phyloP scores from a whole-genome alignment of 208 protist species.

The Crithidia sp. region DNA sequence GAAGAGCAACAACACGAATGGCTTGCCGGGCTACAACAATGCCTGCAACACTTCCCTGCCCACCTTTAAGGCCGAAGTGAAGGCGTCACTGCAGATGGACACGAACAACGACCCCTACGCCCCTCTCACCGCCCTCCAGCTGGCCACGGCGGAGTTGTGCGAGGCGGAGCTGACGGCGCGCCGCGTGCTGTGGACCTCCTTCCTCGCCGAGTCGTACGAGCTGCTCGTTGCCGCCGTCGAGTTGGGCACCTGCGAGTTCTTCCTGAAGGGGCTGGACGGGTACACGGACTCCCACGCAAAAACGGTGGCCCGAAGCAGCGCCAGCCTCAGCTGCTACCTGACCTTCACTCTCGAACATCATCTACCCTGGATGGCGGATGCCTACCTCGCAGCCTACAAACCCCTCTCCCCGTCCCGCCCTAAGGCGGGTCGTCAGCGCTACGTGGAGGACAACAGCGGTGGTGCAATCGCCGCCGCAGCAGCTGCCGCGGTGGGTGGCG shows the following conservation, averaged over 20 bases:
- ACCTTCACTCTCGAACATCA: slow-evolving; percentile 2
- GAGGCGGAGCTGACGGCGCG: slow-evolving; percentile 4
- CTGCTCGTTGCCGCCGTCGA: not conserved
- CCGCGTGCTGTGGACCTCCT: slow-evolving; percentile 11
- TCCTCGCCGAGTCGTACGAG: slow-evolving; percentile 11
- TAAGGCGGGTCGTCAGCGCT: not conserved
- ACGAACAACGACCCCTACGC: not conserved
- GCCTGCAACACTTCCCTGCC: not conserved
- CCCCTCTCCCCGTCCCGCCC: not conserved
- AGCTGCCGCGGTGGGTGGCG: no score
- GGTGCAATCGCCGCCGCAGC: not conserved
- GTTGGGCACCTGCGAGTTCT: not conserved
- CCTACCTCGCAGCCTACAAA: slow-evolving; percentile 10
- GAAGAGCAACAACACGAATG: not conserved
- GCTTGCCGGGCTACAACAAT: not conserved
- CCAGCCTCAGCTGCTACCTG: not conserved
- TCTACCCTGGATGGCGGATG: slow-evolving; percentile 13
- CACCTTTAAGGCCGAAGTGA: slow-evolving; percentile 6
- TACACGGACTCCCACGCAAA: no score
- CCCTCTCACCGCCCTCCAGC: slow-evolving; percentile 2
- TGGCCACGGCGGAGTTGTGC: slow-evolving; percentile 4
- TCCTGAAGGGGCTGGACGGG: not conserved
- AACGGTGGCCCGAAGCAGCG: not conserved
- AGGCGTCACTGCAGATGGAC: slow-evolving; percentile 1
- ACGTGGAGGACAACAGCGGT: not conserved